These are phyloP conservation scores for Mediolabrus comicus DNA, from an alignment of 108 stramenopile genomes.

Conservation along the genomic window DNA sequence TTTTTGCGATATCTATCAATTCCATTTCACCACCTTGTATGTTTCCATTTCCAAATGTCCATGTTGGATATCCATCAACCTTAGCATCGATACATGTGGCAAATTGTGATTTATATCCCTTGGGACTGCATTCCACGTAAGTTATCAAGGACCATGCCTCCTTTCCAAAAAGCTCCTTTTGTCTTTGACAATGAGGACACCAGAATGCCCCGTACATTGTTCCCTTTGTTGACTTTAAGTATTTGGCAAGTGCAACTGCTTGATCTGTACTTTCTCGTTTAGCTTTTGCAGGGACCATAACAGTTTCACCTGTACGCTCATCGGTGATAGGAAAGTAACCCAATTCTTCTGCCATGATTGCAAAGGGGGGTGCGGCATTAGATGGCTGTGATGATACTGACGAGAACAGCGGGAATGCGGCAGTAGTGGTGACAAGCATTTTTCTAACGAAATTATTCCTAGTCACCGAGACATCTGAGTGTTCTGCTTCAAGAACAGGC, in stretches of 20 bases:
- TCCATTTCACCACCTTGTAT: constrained; percentile 42
- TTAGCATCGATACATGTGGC: constrained; percentile 42
- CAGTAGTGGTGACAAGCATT: neutral
- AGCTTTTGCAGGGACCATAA: constrained; percentile 73
- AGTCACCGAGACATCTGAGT: neutral
- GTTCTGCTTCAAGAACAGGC: no score
- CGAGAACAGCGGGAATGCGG: neutral
- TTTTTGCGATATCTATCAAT: constrained; percentile 33
- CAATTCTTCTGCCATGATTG: constrained; percentile 86
- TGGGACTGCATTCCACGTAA: constrained; percentile 77
- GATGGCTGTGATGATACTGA: constrained; percentile 18
- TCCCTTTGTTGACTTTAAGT: constrained; percentile 50
- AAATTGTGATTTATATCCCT: constrained; percentile 55
- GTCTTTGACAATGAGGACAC: constrained; percentile 88
- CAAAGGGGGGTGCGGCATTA: constrained; percentile 74
- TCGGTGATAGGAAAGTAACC: constrained; percentile 84
- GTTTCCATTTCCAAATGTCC: constrained; percentile 53
- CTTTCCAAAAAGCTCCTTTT: constrained; percentile 79
- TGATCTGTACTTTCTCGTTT: constrained; percentile 62
- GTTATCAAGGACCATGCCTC: constrained; percentile 69
- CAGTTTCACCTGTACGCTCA: constrained; percentile 45
- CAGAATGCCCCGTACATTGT: constrained; percentile 82
- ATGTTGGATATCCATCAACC: constrained; percentile 77
- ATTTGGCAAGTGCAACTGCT: constrained; percentile 64
- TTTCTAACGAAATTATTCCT: constrained; percentile 16